Conservation (phyloP, 805 yeast genomes). For the Saccharomycopsis synnaedendra region DNA sequence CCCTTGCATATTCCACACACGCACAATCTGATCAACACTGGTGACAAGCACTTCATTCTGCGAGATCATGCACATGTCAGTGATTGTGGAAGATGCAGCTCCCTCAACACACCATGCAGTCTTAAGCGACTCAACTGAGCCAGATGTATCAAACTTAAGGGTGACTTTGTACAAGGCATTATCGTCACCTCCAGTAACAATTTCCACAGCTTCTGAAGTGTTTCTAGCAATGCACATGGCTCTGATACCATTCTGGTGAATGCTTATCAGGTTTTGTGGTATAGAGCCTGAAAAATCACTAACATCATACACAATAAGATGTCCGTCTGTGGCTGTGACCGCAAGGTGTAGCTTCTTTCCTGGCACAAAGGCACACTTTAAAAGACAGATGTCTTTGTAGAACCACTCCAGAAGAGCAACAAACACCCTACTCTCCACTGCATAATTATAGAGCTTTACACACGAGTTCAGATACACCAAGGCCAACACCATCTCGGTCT, state of each 20-base stretch:
- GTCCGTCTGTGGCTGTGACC: constrained; percentile 78
- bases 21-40: constrained; percentile 75
- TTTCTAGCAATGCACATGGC: constrained; percentile 20
- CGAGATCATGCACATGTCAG: constrained; percentile 37
- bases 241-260: constrained; percentile 84
- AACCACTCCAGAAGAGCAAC: constrained; percentile 31
- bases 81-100: constrained; percentile 85
- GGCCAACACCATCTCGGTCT: constrained; percentile 31
- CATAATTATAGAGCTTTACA: constrained; percentile 53
- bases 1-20: constrained; percentile 43
- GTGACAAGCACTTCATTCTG: constrained; percentile 27
- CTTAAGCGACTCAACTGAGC: constrained; percentile 12
- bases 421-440: constrained; percentile 28
- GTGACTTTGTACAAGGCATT: constrained; percentile 33
- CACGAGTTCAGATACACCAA: constrained; percentile 82
- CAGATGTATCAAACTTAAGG: constrained; percentile 20
- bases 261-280: constrained; percentile 7
- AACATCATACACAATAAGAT: constrained; percentile 45
- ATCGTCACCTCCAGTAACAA: constrained; percentile 89
- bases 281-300: too few relatives aligned
- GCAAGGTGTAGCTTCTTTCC: constrained; percentile 27
- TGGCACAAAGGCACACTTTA: constrained; percentile 42
- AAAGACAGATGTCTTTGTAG: constrained; percentile 69
- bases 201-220: constrained; percentile 17
- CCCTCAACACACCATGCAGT: constrained; percentile 22